These are phyloP conservation scores for Polytrichum formosum DNA, from an alignment of 225 moss, liverwort and hornwort genomes.

Conservation along the genomic window DNA sequence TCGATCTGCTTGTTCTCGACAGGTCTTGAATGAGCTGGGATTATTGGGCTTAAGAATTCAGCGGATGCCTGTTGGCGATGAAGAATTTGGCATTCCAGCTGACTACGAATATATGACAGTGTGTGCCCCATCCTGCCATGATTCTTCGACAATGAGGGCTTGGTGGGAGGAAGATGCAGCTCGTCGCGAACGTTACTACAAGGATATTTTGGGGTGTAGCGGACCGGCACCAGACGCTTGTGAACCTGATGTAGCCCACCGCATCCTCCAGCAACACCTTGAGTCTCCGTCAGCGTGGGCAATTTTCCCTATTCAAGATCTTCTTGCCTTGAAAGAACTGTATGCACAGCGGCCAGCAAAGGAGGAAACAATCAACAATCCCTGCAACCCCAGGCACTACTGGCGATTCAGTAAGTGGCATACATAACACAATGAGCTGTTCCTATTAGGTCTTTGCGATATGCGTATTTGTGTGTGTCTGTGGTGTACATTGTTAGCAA, in stretches of 20 bases:
- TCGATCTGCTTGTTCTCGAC: constrained; percentile 5
- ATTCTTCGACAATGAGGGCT: constrained; percentile 81
- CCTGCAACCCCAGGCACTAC: constrained; percentile 84
- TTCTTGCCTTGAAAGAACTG: constrained; percentile 62
- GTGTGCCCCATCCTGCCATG: constrained; percentile 91
- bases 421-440: neutral
- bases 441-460: no score
- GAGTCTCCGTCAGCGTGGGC: constrained; percentile 88
- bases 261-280: constrained; percentile 79
- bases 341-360: constrained; percentile 66
- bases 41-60: constrained; percentile 83
- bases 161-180: constrained; percentile 95
- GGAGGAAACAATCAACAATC: constrained; percentile 88
- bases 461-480: no score
- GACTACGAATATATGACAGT: constrained; percentile 95
- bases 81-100: constrained; percentile 80
- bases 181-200: constrained; percentile 61
- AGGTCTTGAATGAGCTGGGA: constrained; percentile 86
- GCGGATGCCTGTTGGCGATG: constrained; percentile 77
- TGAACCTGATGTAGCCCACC: constrained; percentile 57
- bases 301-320: constrained; percentile 86
- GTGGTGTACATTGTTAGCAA: no score
- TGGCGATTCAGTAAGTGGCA: constrained; percentile 90
- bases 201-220: constrained; percentile 48
- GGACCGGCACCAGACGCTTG: constrained; percentile 61